Evolutionary conservation across 2,329 filamentous ascomycete species (phyloP).

Genomic region (Xylariaceae sp.): DNA sequence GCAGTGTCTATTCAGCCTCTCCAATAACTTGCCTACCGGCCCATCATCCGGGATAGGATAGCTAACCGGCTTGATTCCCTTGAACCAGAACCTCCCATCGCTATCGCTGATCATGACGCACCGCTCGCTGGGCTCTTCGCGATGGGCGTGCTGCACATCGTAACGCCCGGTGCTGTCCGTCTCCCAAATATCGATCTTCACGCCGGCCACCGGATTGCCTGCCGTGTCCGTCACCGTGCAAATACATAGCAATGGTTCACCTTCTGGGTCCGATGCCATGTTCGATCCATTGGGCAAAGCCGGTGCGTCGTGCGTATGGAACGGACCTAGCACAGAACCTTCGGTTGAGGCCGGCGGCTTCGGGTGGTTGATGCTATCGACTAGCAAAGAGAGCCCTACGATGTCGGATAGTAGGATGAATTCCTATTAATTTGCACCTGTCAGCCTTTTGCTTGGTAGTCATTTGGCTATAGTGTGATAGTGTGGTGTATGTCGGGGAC

Average conservation of each 20-base stretch:
- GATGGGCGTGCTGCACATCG: constrained; percentile 74
- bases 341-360: constrained; percentile 72
- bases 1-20: constrained; percentile 69
- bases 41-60: constrained; percentile 87
- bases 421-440: constrained; percentile 50
- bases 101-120: constrained; percentile 71
- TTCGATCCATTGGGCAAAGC: constrained; percentile 55
- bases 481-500: neutral
- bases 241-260: constrained; percentile 71
- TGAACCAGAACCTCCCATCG: constrained; percentile 81
- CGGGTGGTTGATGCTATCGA: constrained; percentile 83
- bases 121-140: constrained; percentile 67
- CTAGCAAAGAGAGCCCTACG: constrained; percentile 76
- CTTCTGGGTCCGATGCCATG: constrained; percentile 71
- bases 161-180: constrained; percentile 80
- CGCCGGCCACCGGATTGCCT: constrained; percentile 64
- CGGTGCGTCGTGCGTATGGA: constrained; percentile 79
- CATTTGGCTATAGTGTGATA: too few species aligned
- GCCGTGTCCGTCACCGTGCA: constrained; percentile 69
- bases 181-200: constrained; percentile 83
- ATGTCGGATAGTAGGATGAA: constrained; percentile 83
- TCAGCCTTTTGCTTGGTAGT: constrained; percentile 6
- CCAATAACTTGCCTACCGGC: constrained; percentile 74
- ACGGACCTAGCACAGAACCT: constrained; percentile 79
- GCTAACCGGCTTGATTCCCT: constrained; percentile 79